A percentile compares a stretch with the other conserved stretches of the same genome.
phyloP scores from a whole-genome alignment of 2,329 filamentous ascomycete genomes.

The Periconia macrospinosa region DNA sequence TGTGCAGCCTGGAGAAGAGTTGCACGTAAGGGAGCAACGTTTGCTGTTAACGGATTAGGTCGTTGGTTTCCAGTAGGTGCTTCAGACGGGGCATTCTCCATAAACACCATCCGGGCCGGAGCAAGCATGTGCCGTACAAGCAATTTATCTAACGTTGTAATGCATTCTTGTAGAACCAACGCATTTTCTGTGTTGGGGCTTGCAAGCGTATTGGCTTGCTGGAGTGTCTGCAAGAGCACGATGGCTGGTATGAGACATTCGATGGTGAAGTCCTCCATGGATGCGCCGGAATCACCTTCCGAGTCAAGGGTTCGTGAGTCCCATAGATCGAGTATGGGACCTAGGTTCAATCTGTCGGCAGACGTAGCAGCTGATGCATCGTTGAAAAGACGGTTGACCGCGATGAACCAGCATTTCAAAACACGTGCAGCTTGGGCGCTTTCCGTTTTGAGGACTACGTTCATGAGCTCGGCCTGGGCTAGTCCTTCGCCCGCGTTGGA shows the following conservation, averaged over 20 bases:
- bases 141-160: conserved; percentile 35
- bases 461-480: conserved; percentile 38
- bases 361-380: background rate
- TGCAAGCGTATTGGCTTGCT: background rate
- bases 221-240: conserved; percentile 25
- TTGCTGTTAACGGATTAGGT: conserved; percentile 16
- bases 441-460: conserved; percentile 37
- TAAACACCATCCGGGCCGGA: conserved; percentile 44
- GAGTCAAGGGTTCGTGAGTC: conserved; percentile 31
- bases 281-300: conserved; percentile 29
- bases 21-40: conserved; percentile 29
- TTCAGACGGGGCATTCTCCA: conserved; percentile 9
- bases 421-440: conserved; percentile 40
- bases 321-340: conserved; percentile 36
- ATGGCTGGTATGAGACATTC: conserved; percentile 40
- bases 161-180: conserved; percentile 4
- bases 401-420: conserved; percentile 38
- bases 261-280: conserved; percentile 40
- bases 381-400: conserved; percentile 19
- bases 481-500: conserved; percentile 17
- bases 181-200: background rate
- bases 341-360: conserved; percentile 20
- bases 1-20: conserved; percentile 36
- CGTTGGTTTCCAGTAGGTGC: conserved; percentile 8
- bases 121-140: conserved; percentile 48